phyloP scores from a whole-genome alignment of 768 basidiomycete genomes.

The Podaxis carcinomalis region DNA sequence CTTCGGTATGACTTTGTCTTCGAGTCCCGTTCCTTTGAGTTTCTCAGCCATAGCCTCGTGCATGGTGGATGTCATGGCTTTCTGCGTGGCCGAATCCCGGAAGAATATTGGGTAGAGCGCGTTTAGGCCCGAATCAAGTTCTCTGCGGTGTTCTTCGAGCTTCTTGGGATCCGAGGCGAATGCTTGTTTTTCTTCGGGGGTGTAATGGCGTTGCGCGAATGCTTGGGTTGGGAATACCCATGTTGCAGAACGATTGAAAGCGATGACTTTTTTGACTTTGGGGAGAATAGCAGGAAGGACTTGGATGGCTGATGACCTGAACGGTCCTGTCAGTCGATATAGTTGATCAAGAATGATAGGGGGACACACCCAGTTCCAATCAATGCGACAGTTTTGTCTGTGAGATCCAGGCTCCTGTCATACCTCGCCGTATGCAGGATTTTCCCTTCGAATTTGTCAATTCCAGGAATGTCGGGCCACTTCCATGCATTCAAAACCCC shows the following conservation, averaged over 20 bases:
- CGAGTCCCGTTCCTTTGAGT: conserved; percentile 37
- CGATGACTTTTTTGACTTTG: conserved; percentile 29
- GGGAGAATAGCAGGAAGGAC: conserved; percentile 29
- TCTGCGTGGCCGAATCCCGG: conserved; percentile 29
- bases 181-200: conserved; percentile 34
- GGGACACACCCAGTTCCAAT: conserved; percentile 33
- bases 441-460: conserved; percentile 27
- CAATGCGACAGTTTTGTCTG: conserved; percentile 31
- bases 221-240: conserved; percentile 27
- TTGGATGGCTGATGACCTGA: conserved; percentile 30
- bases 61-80: conserved; percentile 21
- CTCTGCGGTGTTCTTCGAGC: conserved; percentile 38
- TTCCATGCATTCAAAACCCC: conserved; percentile 34
- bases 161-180: conserved; percentile 34
- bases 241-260: conserved; percentile 28
- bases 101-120: conserved; percentile 25
- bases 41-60: conserved; percentile 35
- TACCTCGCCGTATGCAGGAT: conserved; percentile 34
- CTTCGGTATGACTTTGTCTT: conserved; percentile 32
- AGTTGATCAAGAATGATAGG: too few species aligned
- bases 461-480: conserved; percentile 33
- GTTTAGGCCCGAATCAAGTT: conserved; percentile 36
- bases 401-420: conserved; percentile 22
- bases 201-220: conserved; percentile 26
- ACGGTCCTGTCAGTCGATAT: background rate